Conservation (phyloP, 2,329 filamentous ascomycete species). For the Hymenoscyphus albidus region DNA sequence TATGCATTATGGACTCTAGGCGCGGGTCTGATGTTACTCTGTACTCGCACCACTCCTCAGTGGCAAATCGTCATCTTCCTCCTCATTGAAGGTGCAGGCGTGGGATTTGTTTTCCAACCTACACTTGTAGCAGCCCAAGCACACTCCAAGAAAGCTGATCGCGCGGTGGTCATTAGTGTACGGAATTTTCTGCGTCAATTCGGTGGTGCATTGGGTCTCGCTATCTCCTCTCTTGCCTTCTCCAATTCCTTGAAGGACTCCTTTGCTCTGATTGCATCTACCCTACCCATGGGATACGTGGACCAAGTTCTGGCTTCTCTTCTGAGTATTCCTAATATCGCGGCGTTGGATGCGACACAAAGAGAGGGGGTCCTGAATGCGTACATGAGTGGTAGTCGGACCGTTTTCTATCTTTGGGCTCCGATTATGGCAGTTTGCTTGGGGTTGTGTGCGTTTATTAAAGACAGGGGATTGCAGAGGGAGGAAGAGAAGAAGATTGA, state of each 20-base stretch:
- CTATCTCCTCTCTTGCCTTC: constrained; percentile 51
- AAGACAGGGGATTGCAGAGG: constrained; percentile 45
- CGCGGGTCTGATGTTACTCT: constrained; percentile 49
- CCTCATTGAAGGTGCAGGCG: constrained; percentile 48
- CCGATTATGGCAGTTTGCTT: constrained; percentile 51
- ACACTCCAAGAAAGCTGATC: constrained; percentile 51
- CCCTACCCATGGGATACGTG: constrained; percentile 22
- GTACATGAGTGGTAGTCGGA: constrained; percentile 50
- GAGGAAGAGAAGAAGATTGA: constrained; percentile 23
- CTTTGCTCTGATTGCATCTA: constrained; percentile 14
- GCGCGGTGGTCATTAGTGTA: constrained; percentile 59
- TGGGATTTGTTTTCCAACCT: constrained; percentile 48
- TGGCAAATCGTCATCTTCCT: constrained; percentile 49
- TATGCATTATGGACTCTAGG: constrained; percentile 43
- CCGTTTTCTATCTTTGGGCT: constrained; percentile 54
- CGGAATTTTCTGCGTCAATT: constrained; percentile 60
- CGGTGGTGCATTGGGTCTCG: constrained; percentile 56
- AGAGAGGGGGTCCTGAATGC: constrained; percentile 43
- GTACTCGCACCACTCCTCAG: constrained; percentile 42
- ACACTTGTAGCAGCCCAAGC: constrained; percentile 55
- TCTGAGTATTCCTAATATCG: constrained; percentile 28
- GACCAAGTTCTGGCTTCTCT: constrained; percentile 25
- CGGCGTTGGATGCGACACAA: constrained; percentile 15
- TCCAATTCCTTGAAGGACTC: constrained; percentile 33
- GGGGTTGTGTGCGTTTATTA: constrained; percentile 48